A percentile compares a stretch with the other conserved stretches of the same genome.
Conservation (phyloP, 768 basidiomycete species). For the Hypsizygus marmoreus region DNA sequence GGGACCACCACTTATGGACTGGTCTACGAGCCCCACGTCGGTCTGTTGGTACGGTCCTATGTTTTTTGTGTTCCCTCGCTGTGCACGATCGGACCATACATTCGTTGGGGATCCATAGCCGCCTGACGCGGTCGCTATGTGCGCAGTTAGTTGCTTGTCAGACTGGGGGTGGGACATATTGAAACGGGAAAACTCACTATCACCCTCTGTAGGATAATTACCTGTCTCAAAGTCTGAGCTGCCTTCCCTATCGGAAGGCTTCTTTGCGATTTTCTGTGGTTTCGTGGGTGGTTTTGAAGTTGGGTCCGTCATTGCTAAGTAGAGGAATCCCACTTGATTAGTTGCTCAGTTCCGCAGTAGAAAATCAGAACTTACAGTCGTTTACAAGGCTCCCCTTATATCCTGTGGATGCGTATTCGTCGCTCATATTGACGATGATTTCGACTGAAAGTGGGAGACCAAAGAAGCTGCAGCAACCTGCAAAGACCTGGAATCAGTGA, state of each 20-base stretch:
- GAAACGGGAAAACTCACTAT: constrained; percentile 7
- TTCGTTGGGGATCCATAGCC: constrained; percentile 24
- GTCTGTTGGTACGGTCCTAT: constrained; percentile 9
- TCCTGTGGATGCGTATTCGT: constrained; percentile 18
- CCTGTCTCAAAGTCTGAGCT: constrained; percentile 11
- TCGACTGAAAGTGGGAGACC: too few species aligned
- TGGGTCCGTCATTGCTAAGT: neutral
- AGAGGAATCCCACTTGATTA: neutral
- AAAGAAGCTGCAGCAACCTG: too few species aligned
- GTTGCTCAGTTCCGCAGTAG: neutral
- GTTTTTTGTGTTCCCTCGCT: constrained; percentile 21
- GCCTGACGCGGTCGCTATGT: constrained; percentile 25
- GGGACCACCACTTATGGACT: constrained; percentile 18
- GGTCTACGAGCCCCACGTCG: constrained; percentile 20
- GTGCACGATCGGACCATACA: constrained; percentile 27
- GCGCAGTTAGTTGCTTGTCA: neutral
- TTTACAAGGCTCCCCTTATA: constrained; percentile 19
- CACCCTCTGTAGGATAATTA: constrained; percentile 16
- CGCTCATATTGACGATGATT: constrained; percentile 20
- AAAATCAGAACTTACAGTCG: constrained; percentile 1
- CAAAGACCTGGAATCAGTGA: too few species aligned
- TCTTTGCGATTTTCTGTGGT: neutral
- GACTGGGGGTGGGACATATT: too few species aligned
- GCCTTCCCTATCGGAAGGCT: neutral
- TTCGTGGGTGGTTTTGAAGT: neutral